Conservation (phyloP, 495 filamentous ascomycete genomes). For the Penicillium herquei region DNA sequence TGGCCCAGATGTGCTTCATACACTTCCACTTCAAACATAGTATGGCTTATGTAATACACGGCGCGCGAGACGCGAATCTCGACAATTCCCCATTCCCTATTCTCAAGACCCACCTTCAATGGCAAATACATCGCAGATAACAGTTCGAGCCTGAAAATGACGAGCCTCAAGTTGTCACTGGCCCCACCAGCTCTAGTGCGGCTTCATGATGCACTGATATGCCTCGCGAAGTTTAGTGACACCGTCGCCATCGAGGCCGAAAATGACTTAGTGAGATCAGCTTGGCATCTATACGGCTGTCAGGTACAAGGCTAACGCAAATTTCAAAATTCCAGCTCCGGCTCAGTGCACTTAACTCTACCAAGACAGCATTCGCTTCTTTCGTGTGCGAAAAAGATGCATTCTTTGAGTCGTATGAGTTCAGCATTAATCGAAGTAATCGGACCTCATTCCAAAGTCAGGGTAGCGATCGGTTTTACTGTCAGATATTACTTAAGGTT, state of each 20-base stretch:
- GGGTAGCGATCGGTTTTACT: slow-evolving; percentile 58
- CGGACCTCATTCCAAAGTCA: slow-evolving; percentile 8
- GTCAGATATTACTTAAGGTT: slow-evolving; percentile 70
- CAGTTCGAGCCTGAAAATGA: slow-evolving; percentile 44
- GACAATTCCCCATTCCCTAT: no score
- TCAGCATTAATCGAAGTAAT: slow-evolving; percentile 15
- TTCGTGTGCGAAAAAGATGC: slow-evolving; percentile 66
- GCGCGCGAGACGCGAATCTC: no score
- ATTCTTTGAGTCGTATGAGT: slow-evolving; percentile 80
- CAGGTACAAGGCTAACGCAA: neutral
- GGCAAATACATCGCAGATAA: no score
- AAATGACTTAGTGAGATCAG: slow-evolving; percentile 59
- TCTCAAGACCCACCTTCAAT: no score
- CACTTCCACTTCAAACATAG: no score
- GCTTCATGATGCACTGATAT: slow-evolving; percentile 81
- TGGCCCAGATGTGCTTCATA: no score
- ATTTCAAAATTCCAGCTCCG: slow-evolving; percentile 55
- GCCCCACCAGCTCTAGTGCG: slow-evolving; percentile 68
- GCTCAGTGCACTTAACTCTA: slow-evolving; percentile 82
- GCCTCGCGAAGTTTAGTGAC: slow-evolving; percentile 90
- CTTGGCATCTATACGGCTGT: no score
- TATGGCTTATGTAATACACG: no score
- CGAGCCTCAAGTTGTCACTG: slow-evolving; percentile 75
- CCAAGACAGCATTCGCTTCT: slow-evolving; percentile 87
- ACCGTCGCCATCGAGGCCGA: slow-evolving; percentile 82